Base-by-base conservation (phyloP, 805 yeast species). In the Pichia cabralensis region DNA sequence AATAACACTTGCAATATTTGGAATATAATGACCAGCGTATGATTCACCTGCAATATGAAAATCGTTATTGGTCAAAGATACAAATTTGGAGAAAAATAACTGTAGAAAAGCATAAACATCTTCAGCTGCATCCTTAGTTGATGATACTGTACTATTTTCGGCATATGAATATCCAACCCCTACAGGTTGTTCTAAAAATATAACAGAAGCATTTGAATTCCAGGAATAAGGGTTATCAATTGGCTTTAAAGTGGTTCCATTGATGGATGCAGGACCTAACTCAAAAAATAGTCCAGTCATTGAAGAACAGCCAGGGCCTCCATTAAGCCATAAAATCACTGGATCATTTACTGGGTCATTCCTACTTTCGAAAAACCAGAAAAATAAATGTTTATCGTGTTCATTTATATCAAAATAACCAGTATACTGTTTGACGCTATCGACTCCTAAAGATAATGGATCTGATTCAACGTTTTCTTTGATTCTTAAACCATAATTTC, bases 291-390 rank as follows among this genome's bases (percentile, higher is more conserved):
- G 67, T 1, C 95, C 95, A 11, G 94, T 82, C 60, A 83, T 60
- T 9, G 94, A 82, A 12, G 94, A 81, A 61, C 95, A 85, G 4
- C 96, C 96, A 28, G 96, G 95, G 13, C 96, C 96, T 47, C 96
- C 96, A 53, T 85, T 85, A 53, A 85, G 68, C 95, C 96, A 86
- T 46, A 89, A 65, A 33, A 86, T 71, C 26, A 84, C 66, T 1
- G 95, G 95, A 58, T 84, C 95, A 40, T 68, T 81, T 43, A 62
- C 62, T n/a, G 95, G 95, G 57, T 82, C 88, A 55, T 79, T 80
- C 66, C 94, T 74, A 40, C 89, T 78, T 60, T 85, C 95, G 49
- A 85, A 86, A 52, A 78, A 79, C 88, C 92, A 61, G 31, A 54
- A 61, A 63, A 83, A 84, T 54, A 84, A 77, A 61, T 85, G 96